phyloP scores from a whole-genome alignment of 345 rosid genomes.

The Syzygium jambos region DNA sequence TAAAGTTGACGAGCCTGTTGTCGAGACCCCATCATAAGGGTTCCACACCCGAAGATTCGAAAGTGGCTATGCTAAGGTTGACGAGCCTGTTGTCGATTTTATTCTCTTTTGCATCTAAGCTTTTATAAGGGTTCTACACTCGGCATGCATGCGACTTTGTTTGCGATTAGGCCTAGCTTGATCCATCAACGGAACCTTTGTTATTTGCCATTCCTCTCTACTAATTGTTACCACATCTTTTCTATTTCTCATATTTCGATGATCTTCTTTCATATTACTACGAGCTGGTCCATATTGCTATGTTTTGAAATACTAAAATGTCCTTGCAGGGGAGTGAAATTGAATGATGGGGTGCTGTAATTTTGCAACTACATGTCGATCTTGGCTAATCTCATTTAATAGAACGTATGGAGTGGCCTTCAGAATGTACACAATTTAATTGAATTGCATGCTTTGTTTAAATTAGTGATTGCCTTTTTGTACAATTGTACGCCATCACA shows the following conservation, averaged over 20 bases:
- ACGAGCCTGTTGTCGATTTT: too few species aligned
- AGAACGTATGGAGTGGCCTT: neutral
- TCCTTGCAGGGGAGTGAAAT: neutral
- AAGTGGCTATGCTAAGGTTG: too few species aligned
- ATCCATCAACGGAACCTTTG: neutral
- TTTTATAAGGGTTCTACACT: too few species aligned
- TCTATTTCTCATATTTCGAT: neutral
- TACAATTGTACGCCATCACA: neutral
- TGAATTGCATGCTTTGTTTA: neutral
- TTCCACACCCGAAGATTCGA: too few species aligned
- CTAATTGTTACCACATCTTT: neutral
- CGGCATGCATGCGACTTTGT: neutral
- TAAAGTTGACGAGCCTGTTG: too few species aligned
- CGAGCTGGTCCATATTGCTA: neutral
- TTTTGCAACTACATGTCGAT: neutral
- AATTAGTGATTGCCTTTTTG: neutral
- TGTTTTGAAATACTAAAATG: neutral
- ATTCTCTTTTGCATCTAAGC: too few species aligned
- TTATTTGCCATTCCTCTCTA: neutral
- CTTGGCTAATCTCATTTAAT: neutral
- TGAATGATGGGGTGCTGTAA: neutral
- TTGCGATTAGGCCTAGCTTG: neutral
- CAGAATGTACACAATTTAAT: neutral
- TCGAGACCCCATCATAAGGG: too few species aligned
- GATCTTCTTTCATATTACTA: neutral